Conservation (phyloP, 306 rosid species). For the Cucurbita ficifolia region DNA sequence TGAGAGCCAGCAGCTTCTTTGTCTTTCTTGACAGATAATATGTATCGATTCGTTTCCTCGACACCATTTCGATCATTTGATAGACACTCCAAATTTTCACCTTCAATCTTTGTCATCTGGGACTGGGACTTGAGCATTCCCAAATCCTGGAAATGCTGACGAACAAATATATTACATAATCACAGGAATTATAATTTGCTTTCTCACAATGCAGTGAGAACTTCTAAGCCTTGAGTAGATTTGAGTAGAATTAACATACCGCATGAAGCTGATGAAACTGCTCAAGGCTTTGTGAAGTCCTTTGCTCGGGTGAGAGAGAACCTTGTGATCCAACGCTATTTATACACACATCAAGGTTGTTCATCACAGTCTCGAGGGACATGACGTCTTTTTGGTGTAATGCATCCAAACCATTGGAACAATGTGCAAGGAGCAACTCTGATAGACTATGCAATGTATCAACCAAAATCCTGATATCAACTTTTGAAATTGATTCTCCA, state of each 20-base stretch:
- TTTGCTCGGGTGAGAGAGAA: constrained; percentile 19
- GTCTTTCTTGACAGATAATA: constrained; percentile 16
- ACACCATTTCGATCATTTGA: constrained; percentile 5
- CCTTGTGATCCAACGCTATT: constrained; percentile 29
- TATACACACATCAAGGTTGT: constrained; percentile 41
- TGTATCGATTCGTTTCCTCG: constrained; percentile 10
- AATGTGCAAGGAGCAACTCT: constrained; percentile 45
- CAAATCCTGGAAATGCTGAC: constrained; percentile 25
- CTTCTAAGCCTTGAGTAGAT: not conserved
- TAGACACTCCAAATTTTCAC: constrained; percentile 12
- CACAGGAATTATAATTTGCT: not conserved
- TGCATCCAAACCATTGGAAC: constrained; percentile 23
- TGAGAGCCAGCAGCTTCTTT: constrained; percentile 15
- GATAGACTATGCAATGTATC: constrained; percentile 42
- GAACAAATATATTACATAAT: not conserved
- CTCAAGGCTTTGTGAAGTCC: constrained; percentile 18
- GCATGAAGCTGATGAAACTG: constrained; percentile 20
- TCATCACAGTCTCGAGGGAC: constrained; percentile 34
- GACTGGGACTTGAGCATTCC: constrained; percentile 16
- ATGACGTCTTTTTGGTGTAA: constrained; percentile 32
- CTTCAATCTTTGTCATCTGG: constrained; percentile 16
- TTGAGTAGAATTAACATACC: constrained; percentile 23
- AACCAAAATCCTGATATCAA: constrained; percentile 44
- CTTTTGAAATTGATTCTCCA: constrained; percentile 26
- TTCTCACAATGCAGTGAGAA: not conserved